Evolutionary conservation across 2,329 filamentous ascomycete species (phyloP).

Genomic region (Fusarium oligoseptatum): DNA sequence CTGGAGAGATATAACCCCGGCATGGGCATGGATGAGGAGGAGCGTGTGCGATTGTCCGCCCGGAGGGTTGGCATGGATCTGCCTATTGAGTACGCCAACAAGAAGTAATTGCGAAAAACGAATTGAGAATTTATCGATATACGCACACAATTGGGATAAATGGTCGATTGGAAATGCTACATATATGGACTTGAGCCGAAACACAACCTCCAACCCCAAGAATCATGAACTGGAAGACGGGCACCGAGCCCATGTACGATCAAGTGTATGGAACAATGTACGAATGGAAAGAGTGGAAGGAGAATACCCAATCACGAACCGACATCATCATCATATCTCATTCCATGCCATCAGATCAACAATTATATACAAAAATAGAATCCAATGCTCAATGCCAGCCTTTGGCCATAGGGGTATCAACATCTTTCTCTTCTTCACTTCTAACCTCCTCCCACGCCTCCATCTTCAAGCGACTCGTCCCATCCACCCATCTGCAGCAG

Average conservation of each 20-base stretch:
- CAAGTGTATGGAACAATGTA: slow-evolving; percentile 34
- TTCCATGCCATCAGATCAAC: slow-evolving; percentile 24
- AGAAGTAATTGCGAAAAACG: background rate
- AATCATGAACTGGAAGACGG: background rate
- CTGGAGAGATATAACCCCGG: slow-evolving; percentile 95
- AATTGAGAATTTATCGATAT: background rate
- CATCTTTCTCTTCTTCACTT: slow-evolving; percentile 25
- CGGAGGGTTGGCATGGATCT: slow-evolving; percentile 91
- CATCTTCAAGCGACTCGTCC: slow-evolving; percentile 80
- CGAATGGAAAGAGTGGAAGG: background rate
- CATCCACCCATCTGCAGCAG: slow-evolving; percentile 85
- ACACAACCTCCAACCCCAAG: background rate
- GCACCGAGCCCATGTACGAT: slow-evolving; percentile 31
- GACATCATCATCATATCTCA: slow-evolving; percentile 37
- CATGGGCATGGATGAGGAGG: slow-evolving; percentile 87
- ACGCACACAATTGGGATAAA: background rate
- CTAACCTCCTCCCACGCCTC: slow-evolving; percentile 63
- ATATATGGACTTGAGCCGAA: background rate
- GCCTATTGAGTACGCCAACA: slow-evolving; percentile 69
- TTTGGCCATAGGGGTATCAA: slow-evolving; percentile 48
- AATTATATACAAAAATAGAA: slow-evolving; percentile 42
- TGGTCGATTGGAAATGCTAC: background rate
- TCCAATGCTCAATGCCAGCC: slow-evolving; percentile 26
- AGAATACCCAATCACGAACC: slow-evolving; percentile 26
- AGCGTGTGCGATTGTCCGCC: slow-evolving; percentile 86